Base-by-base conservation (phyloP, 176 grass and related monocot genomes). In the Urochloa ruziziensis region DNA sequence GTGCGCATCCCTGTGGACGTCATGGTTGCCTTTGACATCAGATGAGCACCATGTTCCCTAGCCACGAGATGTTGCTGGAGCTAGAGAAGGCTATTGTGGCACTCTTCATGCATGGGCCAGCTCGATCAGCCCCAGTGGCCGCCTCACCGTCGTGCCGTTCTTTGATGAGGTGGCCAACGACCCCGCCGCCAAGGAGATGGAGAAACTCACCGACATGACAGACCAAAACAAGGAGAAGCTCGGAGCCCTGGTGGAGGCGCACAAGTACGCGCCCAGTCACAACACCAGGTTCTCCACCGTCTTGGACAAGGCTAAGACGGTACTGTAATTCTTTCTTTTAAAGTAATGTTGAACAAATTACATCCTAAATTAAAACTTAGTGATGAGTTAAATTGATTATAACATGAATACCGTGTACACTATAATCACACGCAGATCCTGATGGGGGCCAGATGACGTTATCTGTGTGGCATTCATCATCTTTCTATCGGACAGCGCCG, bases 61-160 rank as follows among this genome's bases (percentile, higher is more conserved):
- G 6, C 36, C 36, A 37, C 6, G 36, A 37, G 36, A 37, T 6
- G 37, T 62, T 18, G 39, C 25, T 62, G 39, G 58, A 78, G 58
- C 7, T 63, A 21, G 37, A 78, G 39, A 78, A 78, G 75, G 57
- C n/a, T 17, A 58, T 37, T 4, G 0, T 30, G 25, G 39, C 7
- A 1, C 2, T 60, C 58, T 1, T 78, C 58, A 6, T 78, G 9
- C 1, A 21, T 13, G 47, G 13, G 57, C 75, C n/a, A n/a, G n/a
- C n/a, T n/a, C n/a, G n/a, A n/a, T 78, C 24, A 18, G 61, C 17
- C 25, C 75, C 0, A 39, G 24, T 18, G 75, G 63, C 39, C 36
- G 58, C 57, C 75, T 78, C 39, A 58, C 75, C 75, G 25, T 78
- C 16, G 25, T 78, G 24, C 75, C 75, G 4, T 78, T 78, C 21